Evolutionary conservation across 169 alveolate species (phyloP).

Genomic region (Toxoplasma gondii): DNA sequence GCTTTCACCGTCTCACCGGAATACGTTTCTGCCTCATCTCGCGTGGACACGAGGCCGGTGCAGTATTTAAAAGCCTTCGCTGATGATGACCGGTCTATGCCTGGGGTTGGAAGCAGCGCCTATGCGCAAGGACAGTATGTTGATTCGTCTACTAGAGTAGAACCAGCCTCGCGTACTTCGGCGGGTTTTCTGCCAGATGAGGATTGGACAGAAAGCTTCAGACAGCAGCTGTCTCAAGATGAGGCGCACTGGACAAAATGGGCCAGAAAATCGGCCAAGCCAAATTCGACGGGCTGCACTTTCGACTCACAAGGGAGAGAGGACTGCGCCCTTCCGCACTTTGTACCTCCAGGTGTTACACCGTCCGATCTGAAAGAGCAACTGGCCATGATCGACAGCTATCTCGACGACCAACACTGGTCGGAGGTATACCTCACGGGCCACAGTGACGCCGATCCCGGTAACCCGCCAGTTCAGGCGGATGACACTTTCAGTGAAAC

Average conservation of each 20-base stretch:
- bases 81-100: neutral
- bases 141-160: neutral
- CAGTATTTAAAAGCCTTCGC: neutral
- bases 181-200: neutral
- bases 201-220: neutral
- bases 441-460: too few species aligned
- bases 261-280: neutral
- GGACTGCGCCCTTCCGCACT: neutral
- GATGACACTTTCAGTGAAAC: too few species aligned
- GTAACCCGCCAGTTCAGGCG: too few species aligned
- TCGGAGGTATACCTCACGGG: neutral
- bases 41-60: neutral
- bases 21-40: too few species aligned
- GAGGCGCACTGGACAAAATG: neutral
- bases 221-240: neutral
- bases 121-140: neutral
- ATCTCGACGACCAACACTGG: neutral
- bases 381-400: neutral
- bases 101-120: neutral
- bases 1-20: too few species aligned
- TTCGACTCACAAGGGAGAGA: neutral
- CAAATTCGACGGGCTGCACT: neutral
- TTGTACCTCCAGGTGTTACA: constrained; percentile 15
- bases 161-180: neutral
- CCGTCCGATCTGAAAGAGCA: constrained; percentile 24